Evolutionary conservation across 2,329 filamentous ascomycete species (phyloP), one percentile per base, ranked within the genome.

Genomic region (Didymella pinodella): DNA sequence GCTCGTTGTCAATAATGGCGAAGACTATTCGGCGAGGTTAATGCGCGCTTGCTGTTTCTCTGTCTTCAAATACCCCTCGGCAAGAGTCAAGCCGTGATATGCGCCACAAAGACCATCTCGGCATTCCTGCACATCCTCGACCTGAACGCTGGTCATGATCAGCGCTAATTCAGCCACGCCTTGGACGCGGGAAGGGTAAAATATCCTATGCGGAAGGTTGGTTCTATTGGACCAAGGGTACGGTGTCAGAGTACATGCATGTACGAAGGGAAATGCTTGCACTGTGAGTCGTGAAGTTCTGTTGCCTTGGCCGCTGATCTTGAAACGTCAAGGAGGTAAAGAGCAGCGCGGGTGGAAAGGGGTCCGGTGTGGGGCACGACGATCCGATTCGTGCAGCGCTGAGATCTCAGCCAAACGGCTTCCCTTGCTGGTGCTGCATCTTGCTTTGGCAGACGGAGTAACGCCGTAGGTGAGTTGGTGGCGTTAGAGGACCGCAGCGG

Each of bases 381-480:
- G 69, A 72, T 74, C 66, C 67, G 72, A 74, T 75, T 74, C 67
- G 69, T 56, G 66, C 61, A 61, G 28, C 61, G 60, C 62, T 70
- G 63, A 72, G 72, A 75, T 75, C 72, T 72, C 36, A 63, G 52
- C 60, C 54, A 64, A 74, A 75, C 71, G 72, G 69, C 70, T 65
- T 65, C 62, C 60, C 63, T 63, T 52, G 57, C 58, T 69, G 63
- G 62, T 69, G 70, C 71, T 68, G 68, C 65, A 74, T 72, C 68
- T 71, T 66, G 66, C 66, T 65, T 62, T 63, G 54, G 41, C 46
- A 59, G 47, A 46, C 50, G 45, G 45, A 54, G 45, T 44, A 46
- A 7, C 32, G 57, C 46, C 51, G 49, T 46, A 31, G 43, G 43
- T 51, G 45, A 58, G 40, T 49, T 31, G 59, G 41, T 45, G 57